A percentile compares a stretch with the other conserved stretches of the same genome.
Evolutionary conservation across 148 eudicot species (phyloP).

Genomic region (Chenopodium quinoa): DNA sequence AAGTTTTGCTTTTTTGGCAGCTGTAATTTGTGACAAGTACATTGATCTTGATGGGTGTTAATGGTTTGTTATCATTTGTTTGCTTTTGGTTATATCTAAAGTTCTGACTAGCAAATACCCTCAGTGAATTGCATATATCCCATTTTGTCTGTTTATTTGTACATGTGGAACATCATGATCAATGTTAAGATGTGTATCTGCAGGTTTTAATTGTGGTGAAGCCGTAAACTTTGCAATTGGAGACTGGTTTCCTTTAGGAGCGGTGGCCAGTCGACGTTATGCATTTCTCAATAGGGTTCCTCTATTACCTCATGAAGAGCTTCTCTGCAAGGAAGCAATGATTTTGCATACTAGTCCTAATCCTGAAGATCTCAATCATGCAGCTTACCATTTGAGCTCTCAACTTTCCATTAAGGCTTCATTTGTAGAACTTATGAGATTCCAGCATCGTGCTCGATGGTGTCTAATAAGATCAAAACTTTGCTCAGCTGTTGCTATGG

Average conservation of each 20-base stretch:
- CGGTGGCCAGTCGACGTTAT: slow-evolving; percentile 85
- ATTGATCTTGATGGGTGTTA: neutral
- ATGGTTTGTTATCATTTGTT: neutral
- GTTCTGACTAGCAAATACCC: neutral
- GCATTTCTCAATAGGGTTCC: slow-evolving; percentile 86
- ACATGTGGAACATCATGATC: neutral
- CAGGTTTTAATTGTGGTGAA: slow-evolving; percentile 98
- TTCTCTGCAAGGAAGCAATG: slow-evolving; percentile 97
- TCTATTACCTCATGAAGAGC: slow-evolving; percentile 92
- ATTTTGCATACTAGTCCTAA: slow-evolving; percentile 45
- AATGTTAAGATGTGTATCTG: slow-evolving; percentile 4
- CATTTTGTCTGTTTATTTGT: neutral
- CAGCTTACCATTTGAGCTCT: slow-evolving; percentile 41
- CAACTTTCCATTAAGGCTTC: slow-evolving; percentile 54
- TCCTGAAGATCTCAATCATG: slow-evolving; percentile 39
- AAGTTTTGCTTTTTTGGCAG: neutral
- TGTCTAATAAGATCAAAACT: slow-evolving; percentile 48
- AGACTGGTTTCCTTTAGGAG: slow-evolving; percentile 93
- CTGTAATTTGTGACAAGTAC: neutral
- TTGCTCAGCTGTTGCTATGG: slow-evolving; percentile 40
- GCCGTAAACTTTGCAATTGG: slow-evolving; percentile 96
- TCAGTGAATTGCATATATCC: neutral
- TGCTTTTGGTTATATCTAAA: no score
- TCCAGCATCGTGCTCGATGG: slow-evolving; percentile 92
- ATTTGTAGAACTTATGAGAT: slow-evolving; percentile 72